Evolutionary conservation across 2,329 filamentous ascomycete species (phyloP), one percentile per base, ranked within the genome.

Genomic region (Aspergillus persii): DNA sequence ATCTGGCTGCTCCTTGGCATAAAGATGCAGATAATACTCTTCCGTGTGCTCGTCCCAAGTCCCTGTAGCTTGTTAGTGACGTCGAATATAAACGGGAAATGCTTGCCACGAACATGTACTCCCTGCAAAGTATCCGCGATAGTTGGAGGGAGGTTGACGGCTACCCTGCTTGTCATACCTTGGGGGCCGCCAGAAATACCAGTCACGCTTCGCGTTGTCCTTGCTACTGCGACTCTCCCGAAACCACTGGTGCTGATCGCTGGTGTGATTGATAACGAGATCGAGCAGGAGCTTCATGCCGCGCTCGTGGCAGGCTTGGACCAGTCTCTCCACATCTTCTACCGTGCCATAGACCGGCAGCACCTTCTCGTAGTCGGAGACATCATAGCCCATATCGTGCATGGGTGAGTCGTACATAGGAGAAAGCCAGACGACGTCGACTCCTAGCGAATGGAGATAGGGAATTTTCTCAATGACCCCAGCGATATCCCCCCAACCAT

Each of bases 1-100:
- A 66, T 93, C 90, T 0, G 90, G 89, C 71, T 92, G 89, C 63
- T 89, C 84, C 18, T 82, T 83, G 8, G 86, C 84, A 72, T 91
- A 93, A 18, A 93, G 80, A 61, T 89, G 86, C 0, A 92, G 82
- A 68, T 90, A 92, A 71, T 90, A 92, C 71, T 92, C 87, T 56
- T 83, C 79, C 0, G 87, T 89, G 8, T 74, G 70, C 65, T 89
- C 84, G 66, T 91, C 88, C 80, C 84, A 92, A 54, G 84, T 80
- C 89, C 56, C 56, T 58, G 23, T 1, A 29, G 0, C 33, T 11
- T 9, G 39, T 57, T 23, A 31, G 36, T 11, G 30, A 7, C 4
- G 23, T 31, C 8, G 3, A 31, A 15, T 15, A 3, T 27, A 18
- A 8, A 5, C 23, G 4, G 41, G n/a, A 18, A 48, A 11, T 26